A percentile compares a stretch with the other conserved stretches of the same genome.
Conservation (phyloP, 2,329 filamentous ascomycete species). For the Geosmithia morbida region DNA sequence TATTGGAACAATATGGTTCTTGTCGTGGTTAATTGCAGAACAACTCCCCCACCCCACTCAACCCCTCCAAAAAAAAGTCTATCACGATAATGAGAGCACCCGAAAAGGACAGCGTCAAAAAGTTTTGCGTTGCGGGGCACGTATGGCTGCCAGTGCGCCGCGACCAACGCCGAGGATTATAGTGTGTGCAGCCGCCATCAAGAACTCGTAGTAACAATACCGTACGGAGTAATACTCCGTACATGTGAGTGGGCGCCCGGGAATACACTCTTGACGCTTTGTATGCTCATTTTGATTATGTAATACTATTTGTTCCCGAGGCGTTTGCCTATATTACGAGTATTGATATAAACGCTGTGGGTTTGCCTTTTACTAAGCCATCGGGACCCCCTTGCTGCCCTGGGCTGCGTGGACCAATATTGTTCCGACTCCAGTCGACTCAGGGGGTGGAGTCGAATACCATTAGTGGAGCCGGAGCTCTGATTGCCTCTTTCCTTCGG, state of each 20-base stretch:
- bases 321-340: no score
- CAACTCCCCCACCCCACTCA: background rate
- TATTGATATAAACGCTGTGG: no score
- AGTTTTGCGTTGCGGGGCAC: background rate
- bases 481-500: conserved; percentile 23
- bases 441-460: conserved; percentile 9
- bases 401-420: conserved; percentile 9
- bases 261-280: no score
- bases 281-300: background rate
- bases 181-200: no score
- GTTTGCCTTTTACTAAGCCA: no score
- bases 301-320: no score
- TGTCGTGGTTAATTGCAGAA: background rate
- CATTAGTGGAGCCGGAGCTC: conserved; percentile 2
- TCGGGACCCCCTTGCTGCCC: no score
- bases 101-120: background rate
- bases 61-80: background rate
- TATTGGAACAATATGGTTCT: background rate
- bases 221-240: no score
- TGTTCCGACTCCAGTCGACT: conserved; percentile 13
- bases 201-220: no score
- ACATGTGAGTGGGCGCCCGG: background rate
- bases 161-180: no score
- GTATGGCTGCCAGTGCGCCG: no score
- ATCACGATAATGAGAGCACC: background rate